These are phyloP conservation scores for Phytophthora chlamydospora DNA, from an alignment of 352 stramenopile species.

Conservation along the genomic window DNA sequence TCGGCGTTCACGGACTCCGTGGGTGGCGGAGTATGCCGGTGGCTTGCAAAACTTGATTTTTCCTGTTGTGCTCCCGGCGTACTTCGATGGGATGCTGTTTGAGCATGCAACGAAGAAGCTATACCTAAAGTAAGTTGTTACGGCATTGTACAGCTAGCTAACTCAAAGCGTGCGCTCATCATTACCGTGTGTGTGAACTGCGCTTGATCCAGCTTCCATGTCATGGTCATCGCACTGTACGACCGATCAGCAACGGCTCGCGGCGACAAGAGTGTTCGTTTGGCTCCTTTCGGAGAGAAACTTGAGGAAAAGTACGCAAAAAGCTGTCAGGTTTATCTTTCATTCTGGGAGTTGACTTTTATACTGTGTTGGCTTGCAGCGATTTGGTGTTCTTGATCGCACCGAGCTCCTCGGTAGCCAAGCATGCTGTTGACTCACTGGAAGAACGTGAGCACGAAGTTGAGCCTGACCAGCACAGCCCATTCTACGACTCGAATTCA, in stretches of 20 bases:
- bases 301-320: slow-evolving; percentile 54
- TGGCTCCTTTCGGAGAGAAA: slow-evolving; percentile 47
- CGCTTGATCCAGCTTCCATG: slow-evolving; percentile 38
- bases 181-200: neutral
- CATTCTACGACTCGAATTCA: neutral
- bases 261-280: slow-evolving; percentile 32
- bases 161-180: too few relatives aligned
- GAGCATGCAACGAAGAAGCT: slow-evolving; percentile 41
- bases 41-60: slow-evolving; percentile 65
- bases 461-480: neutral
- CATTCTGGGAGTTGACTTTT: neutral
- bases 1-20: slow-evolving; percentile 47
- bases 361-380: slow-evolving; percentile 9
- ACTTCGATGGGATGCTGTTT: slow-evolving; percentile 52
- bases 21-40: slow-evolving; percentile 60
- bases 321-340: too few relatives aligned
- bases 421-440: slow-evolving; percentile 48
- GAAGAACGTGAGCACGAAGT: slow-evolving; percentile 9
- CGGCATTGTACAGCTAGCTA: too few relatives aligned
- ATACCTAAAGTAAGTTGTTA: slow-evolving; percentile 44
- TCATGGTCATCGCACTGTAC: slow-evolving; percentile 56
- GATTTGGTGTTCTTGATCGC: slow-evolving; percentile 64
- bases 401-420: slow-evolving; percentile 46
- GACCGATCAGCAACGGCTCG: slow-evolving; percentile 35
- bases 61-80: slow-evolving; percentile 46